phyloP scores from a whole-genome alignment of 441 rosid genomes.

The Hura crepitans region DNA sequence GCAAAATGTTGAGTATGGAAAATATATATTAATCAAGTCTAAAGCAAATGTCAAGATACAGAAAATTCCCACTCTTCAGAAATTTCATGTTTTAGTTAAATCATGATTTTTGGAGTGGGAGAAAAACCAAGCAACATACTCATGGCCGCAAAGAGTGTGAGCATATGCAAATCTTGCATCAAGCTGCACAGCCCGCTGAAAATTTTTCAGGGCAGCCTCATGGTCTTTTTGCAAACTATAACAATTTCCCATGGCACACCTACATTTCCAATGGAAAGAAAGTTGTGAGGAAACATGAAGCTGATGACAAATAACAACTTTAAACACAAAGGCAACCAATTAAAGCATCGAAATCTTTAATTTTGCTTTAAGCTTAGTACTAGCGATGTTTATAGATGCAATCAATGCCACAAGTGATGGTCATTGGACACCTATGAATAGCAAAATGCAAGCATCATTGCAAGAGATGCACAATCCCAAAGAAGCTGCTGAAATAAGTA shows the following conservation, averaged over 20 bases:
- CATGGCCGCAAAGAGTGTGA: slow-evolving; percentile 90
- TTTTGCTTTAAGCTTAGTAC: slow-evolving; percentile 7
- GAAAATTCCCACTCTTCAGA: background rate
- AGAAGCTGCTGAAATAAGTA: slow-evolving; percentile 7
- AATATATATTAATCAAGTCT: slow-evolving; percentile 11
- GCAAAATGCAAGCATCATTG: background rate
- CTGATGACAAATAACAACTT: background rate
- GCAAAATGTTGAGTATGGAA: slow-evolving; percentile 8
- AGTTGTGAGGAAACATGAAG: slow-evolving; percentile 7
- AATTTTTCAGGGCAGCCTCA: slow-evolving; percentile 89
- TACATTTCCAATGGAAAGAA: slow-evolving; percentile 25
- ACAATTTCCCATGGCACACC: slow-evolving; percentile 99
- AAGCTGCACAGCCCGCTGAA: slow-evolving; percentile 81
- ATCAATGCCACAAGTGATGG: background rate
- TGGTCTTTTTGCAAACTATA: slow-evolving; percentile 99
- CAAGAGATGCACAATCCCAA: background rate
- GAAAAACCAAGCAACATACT: slow-evolving; percentile 54
- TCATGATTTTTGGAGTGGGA: background rate
- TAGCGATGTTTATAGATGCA: background rate
- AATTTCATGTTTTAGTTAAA: background rate
- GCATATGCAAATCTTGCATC: slow-evolving; percentile 89
- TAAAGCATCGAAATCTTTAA: slow-evolving; percentile 9
- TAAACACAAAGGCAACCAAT: background rate
- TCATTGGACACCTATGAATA: background rate
- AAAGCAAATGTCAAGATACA: slow-evolving; percentile 16